Conservation (phyloP, 1,284 basidiomycete species). For the Hymenochaete sp. region DNA sequence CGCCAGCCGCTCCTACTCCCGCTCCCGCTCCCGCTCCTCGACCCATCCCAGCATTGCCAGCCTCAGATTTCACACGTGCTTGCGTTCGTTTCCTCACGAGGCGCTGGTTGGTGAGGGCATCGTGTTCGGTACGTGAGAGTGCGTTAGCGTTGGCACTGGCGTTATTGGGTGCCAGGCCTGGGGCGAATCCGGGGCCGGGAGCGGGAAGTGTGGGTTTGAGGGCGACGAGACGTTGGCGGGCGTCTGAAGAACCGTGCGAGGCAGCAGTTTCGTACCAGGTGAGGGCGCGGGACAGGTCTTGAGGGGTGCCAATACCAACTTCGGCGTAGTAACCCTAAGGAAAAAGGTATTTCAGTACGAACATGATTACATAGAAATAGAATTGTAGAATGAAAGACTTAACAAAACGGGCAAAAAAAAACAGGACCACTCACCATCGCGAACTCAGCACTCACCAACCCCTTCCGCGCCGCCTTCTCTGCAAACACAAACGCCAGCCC, state of each 20-base stretch:
- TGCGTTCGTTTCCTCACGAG: constrained; percentile 79
- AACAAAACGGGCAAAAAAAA: too few species aligned
- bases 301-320: constrained; percentile 65
- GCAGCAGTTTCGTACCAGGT: constrained; percentile 69
- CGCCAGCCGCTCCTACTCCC: constrained; percentile 27
- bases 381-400: too few species aligned
- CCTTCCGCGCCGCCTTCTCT: constrained; percentile 79
- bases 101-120: constrained; percentile 67
- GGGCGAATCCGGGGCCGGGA: too few species aligned
- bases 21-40: constrained; percentile 19
- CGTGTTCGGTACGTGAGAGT: constrained; percentile 74
- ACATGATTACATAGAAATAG: too few species aligned
- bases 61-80: constrained; percentile 65
- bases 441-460: constrained; percentile 80
- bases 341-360: too few species aligned
- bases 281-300: constrained; percentile 54
- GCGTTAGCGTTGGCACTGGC: constrained; percentile 47
- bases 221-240: constrained; percentile 63
- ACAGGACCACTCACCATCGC: too few species aligned
- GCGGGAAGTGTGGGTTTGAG: too few species aligned
- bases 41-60: constrained; percentile 23
- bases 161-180: too few species aligned
- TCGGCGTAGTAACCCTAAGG: constrained; percentile 91
- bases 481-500: constrained; percentile 82
- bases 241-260: constrained; percentile 77